Conservation (phyloP, 108 stramenopile species). For the Craspedostauros australis region DNA sequence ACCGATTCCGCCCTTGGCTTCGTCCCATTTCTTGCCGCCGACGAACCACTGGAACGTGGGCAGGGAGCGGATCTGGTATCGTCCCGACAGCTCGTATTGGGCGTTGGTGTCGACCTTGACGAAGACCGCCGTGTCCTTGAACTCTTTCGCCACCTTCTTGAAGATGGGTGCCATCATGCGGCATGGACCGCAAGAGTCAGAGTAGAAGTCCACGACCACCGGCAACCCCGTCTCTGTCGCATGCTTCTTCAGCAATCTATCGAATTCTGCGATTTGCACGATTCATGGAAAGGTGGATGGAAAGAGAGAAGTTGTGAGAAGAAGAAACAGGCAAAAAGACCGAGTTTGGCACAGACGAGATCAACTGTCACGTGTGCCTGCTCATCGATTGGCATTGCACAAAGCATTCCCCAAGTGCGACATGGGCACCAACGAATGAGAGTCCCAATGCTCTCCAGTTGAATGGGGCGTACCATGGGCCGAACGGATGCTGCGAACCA, state of each 20-base stretch:
- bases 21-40: slow-evolving; percentile 57
- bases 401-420: too few relatives aligned
- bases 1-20: slow-evolving; percentile 83
- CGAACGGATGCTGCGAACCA: slow-evolving; percentile 78
- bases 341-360: background rate
- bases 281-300: background rate
- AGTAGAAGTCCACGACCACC: slow-evolving; percentile 90
- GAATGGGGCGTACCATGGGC: slow-evolving; percentile 47
- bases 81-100: slow-evolving; percentile 51
- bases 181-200: slow-evolving; percentile 72
- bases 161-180: slow-evolving; percentile 92
- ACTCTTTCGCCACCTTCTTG: slow-evolving; percentile 84
- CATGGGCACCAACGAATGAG: too few relatives aligned
- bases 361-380: too few relatives aligned
- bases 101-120: slow-evolving; percentile 89
- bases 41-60: slow-evolving; percentile 90
- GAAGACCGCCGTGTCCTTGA: slow-evolving; percentile 82
- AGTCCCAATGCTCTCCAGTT: background rate
- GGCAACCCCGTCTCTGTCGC: slow-evolving; percentile 83
- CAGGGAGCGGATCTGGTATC: slow-evolving; percentile 74
- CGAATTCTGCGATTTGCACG: slow-evolving; percentile 56
- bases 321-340: background rate
- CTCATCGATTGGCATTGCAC: too few relatives aligned
- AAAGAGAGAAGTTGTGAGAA: background rate
- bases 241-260: slow-evolving; percentile 81